Evolutionary conservation across 768 basidiomycete species (phyloP), one percentile per base, ranked within the genome.

Genomic region (Boletus coccyginus): DNA sequence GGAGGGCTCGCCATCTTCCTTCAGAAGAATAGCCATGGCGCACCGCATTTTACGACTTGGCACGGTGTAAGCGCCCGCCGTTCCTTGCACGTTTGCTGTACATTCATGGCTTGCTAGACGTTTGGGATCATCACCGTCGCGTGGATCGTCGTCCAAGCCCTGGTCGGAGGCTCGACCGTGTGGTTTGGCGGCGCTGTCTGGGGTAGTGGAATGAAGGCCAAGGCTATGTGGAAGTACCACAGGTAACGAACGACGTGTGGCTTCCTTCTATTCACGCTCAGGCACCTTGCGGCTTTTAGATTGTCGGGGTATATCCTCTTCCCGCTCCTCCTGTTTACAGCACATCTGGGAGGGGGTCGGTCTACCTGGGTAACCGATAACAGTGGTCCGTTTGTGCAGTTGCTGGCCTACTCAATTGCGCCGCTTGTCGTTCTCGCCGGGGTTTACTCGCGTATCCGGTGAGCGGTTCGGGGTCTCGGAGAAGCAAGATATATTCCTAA

Each of bases 201-300:
- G 65, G 90, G 91, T 6, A 89, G 90, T 1, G 84, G 81, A 14
- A 69, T 75, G 43, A 86, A 81, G 66, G 89, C 90, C 14, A 93
- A 90, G 68, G 68, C 74, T 2, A 56, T 92, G 19, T 94, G 91
- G 87, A 94, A 92, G 67, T 93, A 90, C 61, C 92, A 94, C 64
- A 75, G 92, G 87, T 85, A 57, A 57, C 5, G 27, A 41, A 70
- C 24, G 4, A 45, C 32, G 31, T 27, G n/a, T 29, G 19, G 21
- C 42, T n/a, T 55, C 41, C 29, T 47, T 47, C 40, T n/a, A 31
- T 52, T 46, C 24, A n/a, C 43, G 16, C 50, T 49, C 33, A 55
- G 36, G 32, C 51, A 41, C 58, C 42, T 36, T 8, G 46, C 33
- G 38, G 52, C 33, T 48, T 50, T 45, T 60, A 87, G 89, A 59